These are phyloP conservation scores for Dothideomycetes sp. DNA, from an alignment of 2,329 filamentous ascomycete genomes.

Conservation along the genomic window DNA sequence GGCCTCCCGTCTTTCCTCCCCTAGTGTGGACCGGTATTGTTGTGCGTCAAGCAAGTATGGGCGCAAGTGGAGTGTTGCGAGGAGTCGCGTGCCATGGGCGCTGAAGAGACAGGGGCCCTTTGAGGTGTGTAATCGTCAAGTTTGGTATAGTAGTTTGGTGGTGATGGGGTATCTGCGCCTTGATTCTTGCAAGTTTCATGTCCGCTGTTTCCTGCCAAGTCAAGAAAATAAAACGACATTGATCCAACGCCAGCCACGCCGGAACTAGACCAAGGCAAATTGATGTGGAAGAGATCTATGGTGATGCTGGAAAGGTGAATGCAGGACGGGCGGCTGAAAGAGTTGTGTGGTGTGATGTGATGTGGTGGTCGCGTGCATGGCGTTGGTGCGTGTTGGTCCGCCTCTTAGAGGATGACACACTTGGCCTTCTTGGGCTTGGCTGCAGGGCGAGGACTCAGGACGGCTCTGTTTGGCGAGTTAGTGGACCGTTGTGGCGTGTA, in stretches of 20 bases:
- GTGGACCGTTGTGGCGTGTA: too few species aligned
- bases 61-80: too few species aligned
- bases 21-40: too few species aligned
- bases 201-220: conserved; percentile 6
- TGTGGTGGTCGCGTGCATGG: background rate
- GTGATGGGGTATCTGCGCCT: conserved; percentile 8
- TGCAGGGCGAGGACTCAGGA: conserved; percentile 56
- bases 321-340: background rate
- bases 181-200: conserved; percentile 1
- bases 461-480: conserved; percentile 42
- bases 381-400: background rate
- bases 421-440: conserved; percentile 52
- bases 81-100: too few species aligned
- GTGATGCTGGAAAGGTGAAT: conserved; percentile 2
- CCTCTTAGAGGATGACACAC: conserved; percentile 55
- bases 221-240: conserved; percentile 1
- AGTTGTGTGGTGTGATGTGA: background rate
- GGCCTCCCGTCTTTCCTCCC: too few species aligned
- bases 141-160: conserved; percentile 4
- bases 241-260: conserved; percentile 9
- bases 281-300: conserved; percentile 8
- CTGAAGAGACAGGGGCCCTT: too few species aligned
- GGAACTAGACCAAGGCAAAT: conserved; percentile 8
- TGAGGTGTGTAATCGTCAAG: too few species aligned
- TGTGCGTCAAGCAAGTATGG: too few species aligned